Conservation (phyloP, 345 rosid species). For the Murraya koenigii region DNA sequence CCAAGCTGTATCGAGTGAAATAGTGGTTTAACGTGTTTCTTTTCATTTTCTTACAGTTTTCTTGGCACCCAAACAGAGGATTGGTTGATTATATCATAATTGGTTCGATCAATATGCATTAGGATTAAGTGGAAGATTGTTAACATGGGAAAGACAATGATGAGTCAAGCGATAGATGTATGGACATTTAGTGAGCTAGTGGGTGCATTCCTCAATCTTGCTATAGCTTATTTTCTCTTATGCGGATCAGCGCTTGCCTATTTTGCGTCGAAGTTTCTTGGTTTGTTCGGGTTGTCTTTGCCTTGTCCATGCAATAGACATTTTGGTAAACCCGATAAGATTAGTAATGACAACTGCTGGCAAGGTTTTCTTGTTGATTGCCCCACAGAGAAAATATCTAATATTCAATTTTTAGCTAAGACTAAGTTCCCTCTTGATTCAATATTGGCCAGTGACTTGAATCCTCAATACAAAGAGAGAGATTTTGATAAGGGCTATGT, state of each 20-base stretch:
- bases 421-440: constrained; percentile 51
- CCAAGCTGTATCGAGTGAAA: background rate
- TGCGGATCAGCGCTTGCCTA: constrained; percentile 49
- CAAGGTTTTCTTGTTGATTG: constrained; percentile 35
- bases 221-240: constrained; percentile 42
- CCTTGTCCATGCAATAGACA: constrained; percentile 63
- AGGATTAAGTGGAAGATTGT: background rate
- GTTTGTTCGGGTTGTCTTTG: constrained; percentile 46
- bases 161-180: constrained; percentile 35
- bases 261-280: constrained; percentile 45
- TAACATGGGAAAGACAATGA: constrained; percentile 24
- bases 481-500: constrained; percentile 15
- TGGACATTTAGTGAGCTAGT: constrained; percentile 61
- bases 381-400: constrained; percentile 39
- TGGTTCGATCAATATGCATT: background rate
- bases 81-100: background rate
- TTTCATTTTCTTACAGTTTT: constrained; percentile 4
- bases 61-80: background rate
- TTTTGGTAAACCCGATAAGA: constrained; percentile 33
- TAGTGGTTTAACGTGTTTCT: background rate
- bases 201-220: constrained; percentile 62
- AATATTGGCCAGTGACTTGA: constrained; percentile 21
- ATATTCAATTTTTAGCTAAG: constrained; percentile 39
- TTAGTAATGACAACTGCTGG: constrained; percentile 34
- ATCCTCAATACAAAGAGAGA: constrained; percentile 17